Percentiles rank a stretch among this genome's conserved stretches.
phyloP scores from a whole-genome alignment of 176 grass and related monocot species.

The Aegilops sharonensis region DNA sequence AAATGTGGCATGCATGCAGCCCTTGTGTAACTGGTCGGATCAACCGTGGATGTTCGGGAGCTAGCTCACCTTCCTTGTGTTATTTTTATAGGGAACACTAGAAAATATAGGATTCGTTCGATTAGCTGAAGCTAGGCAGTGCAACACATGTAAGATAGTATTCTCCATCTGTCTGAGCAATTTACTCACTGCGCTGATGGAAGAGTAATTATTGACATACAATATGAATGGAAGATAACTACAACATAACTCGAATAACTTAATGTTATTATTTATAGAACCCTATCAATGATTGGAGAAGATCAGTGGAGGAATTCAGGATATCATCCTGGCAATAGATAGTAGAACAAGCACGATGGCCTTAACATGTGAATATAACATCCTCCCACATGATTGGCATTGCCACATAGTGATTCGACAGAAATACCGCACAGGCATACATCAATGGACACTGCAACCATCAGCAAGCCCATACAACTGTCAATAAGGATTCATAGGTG shows the following conservation, averaged over 20 bases:
- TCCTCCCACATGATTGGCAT: background rate
- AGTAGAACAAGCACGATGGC: background rate
- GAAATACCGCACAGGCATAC: background rate
- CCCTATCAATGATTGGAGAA: background rate
- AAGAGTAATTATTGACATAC: slow-evolving; percentile 8
- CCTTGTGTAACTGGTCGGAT: background rate
- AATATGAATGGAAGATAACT: background rate
- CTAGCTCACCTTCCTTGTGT: background rate
- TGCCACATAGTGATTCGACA: background rate
- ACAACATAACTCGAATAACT: slow-evolving; percentile 1
- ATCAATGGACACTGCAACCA: background rate
- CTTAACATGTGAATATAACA: background rate
- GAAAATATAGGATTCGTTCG: slow-evolving; percentile 4
- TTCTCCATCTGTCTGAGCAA: background rate
- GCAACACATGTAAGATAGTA: slow-evolving; percentile 1
- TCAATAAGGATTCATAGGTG: slow-evolving; percentile 5
- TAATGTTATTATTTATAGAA: background rate
- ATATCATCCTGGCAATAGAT: background rate
- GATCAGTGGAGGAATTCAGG: background rate
- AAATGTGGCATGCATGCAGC: background rate
- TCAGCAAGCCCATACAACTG: slow-evolving; percentile 6
- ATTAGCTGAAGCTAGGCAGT: slow-evolving; percentile 1
- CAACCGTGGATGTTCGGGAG: background rate
- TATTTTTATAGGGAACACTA: background rate
- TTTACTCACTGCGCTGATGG: background rate